Evolutionary conservation across 2,329 filamentous ascomycete species (phyloP), one percentile per base, ranked within the genome.

Genomic region (Tolypocladium inflatum): DNA sequence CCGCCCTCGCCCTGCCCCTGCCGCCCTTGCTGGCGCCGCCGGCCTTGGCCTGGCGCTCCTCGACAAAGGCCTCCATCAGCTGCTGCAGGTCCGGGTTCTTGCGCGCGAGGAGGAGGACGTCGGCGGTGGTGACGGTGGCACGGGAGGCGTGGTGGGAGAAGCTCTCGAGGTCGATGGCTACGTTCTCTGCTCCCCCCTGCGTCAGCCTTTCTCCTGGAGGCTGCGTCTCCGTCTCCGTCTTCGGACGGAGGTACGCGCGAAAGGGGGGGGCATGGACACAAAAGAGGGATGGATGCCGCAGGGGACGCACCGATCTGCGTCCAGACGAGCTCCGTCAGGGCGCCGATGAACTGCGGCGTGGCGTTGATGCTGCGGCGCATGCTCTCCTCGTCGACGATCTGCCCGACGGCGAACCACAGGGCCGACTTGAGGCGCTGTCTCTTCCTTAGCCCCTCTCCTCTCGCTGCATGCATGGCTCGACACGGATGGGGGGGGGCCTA

Each of bases 281-380:
- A 30, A 30, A 30, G 26, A 30, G 26, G 26, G 26, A 30, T 30
- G 26, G 26, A 4, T 30, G 26, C 26, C 5, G 39, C 8, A n/a
- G 56, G 3, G 8, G 23, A 56, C 58, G 2, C 58, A 93, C 91
- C 89, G 55, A 96, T 88, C 64, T 96, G 91, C 1, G 86, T 82
- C 85, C 90, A 96, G 9, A 93, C 88, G 72, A 96, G 83, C 71
- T 96, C 91, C 1, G 90, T 94, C 68, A 95, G 72, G 0, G 88
- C 88, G 10, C 88, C 91, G 64, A 95, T 95, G 71, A 95, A 96
- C 68, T 96, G 91, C 2, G 90, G 90, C 33, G 93, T 96, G 8
- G 92, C 90, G 72, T 96, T 97, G 62, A 90, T 82, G 68, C 89
- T 73, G 57, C 72, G 70, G 19, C 66, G 65, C 37, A 76, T 61